Base-by-base conservation (phyloP, 257 asterid genomes). In the Primulina huaijiensis region DNA sequence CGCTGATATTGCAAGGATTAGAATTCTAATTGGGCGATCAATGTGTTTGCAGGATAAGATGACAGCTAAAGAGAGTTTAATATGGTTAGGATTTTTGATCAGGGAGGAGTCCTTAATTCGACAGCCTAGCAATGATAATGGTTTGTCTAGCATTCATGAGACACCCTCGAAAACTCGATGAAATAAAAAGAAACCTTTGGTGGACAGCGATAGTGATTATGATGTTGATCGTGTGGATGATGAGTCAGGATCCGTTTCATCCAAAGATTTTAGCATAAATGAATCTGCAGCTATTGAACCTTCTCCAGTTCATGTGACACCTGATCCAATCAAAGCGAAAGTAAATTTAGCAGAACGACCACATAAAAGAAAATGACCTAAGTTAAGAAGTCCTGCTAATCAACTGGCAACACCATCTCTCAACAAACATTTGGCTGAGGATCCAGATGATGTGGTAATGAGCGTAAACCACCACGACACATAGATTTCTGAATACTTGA, bases 171-270 rank as follows among this genome's bases (percentile, higher is more conserved):
- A 74, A 74, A 63, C 75, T 20, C 83, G 79, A 37, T 77, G 82
- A 73, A 80, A 62, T 68, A 87, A 81, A 78, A 90, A 74, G 84
- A 87, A 78, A 82, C 75, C 83, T 67, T 67, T 75, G 25, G 72
- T 71, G 68, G 87, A 89, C 62, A 78, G 87, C 71, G 96, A 88
- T 75, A 89, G 96, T 68, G 92, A 85, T 77, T 88, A 90, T 77
- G 96, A 90, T 73, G 92, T 90, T 23, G 88, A 84, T 74, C 88
- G 84, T 0, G 62, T 65, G 7, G 83, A 83, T 62, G 84, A 88
- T 75, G 86, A 83, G 53, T 58, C 74, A 53, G 87, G 78, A 33
- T 85, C 92, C 56, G 88, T 86, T 60, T 90, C 95, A 5, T 90
- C 95, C 27, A 83, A 66, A 75, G 85, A 76, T 75, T 81, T 69